These are phyloP conservation scores for Phialemonium atrogriseum DNA, from an alignment of 2,329 filamentous ascomycete genomes.

Conservation along the genomic window DNA sequence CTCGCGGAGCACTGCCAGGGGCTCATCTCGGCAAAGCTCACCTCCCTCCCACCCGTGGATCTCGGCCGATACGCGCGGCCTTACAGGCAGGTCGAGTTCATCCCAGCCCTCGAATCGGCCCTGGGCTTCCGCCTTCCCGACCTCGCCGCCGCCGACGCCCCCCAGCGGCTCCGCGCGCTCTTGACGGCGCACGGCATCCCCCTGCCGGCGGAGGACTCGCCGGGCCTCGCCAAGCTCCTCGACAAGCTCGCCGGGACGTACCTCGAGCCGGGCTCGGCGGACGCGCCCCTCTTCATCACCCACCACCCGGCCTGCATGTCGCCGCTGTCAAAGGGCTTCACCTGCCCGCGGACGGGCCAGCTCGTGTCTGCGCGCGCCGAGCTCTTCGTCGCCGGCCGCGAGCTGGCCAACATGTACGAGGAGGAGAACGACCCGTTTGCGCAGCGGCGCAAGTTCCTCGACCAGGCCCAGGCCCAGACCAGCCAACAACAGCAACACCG, in stretches of 20 bases:
- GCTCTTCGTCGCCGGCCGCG: slow-evolving; percentile 70
- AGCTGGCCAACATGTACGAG: slow-evolving; percentile 95
- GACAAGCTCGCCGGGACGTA: slow-evolving; percentile 70
- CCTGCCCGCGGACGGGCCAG: slow-evolving; percentile 60
- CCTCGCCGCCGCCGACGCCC: slow-evolving; percentile 45
- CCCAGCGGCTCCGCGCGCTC: slow-evolving; percentile 31
- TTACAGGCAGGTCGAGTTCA: slow-evolving; percentile 69
- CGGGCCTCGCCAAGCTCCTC: slow-evolving; percentile 60
- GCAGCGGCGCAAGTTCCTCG: slow-evolving; percentile 74
- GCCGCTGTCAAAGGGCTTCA: slow-evolving; percentile 81
- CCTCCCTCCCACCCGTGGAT: slow-evolving; percentile 38
- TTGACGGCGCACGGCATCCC: slow-evolving; percentile 36
- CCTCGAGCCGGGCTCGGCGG: slow-evolving; percentile 66
- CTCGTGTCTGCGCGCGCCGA: slow-evolving; percentile 74
- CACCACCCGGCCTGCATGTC: slow-evolving; percentile 88
- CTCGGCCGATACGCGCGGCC: slow-evolving; percentile 37
- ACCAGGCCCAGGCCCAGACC: slow-evolving; percentile 30
- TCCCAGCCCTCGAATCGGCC: slow-evolving; percentile 65
- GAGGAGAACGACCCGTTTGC: slow-evolving; percentile 91
- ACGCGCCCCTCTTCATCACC: slow-evolving; percentile 71
- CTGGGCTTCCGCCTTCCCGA: slow-evolving; percentile 60
- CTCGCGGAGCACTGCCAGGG: slow-evolving; percentile 44
- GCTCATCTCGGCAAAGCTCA: slow-evolving; percentile 35
- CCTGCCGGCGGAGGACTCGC: slow-evolving; percentile 55
- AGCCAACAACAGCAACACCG: too few relatives aligned